Evolutionary conservation across 352 stramenopile species (phyloP).

Genomic region (Globisporangium spiculum): DNA sequence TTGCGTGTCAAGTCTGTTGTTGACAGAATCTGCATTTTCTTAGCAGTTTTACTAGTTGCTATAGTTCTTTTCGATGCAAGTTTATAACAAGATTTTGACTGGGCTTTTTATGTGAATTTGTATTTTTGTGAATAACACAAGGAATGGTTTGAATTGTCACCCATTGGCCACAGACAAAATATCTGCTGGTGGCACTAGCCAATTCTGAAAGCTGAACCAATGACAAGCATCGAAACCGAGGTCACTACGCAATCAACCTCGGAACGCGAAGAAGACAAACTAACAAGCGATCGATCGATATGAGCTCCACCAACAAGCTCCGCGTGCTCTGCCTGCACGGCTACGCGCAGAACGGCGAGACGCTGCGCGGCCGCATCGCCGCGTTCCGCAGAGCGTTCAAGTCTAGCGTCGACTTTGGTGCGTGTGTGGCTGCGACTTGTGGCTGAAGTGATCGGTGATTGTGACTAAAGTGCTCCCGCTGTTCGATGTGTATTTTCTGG

Average conservation of each 20-base stretch:
- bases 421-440: slow-evolving; percentile 5
- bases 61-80: no score
- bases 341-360: slow-evolving; percentile 75
- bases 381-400: slow-evolving; percentile 73
- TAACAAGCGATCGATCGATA: slow-evolving; percentile 22
- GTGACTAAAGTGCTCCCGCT: not conserved
- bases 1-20: no score
- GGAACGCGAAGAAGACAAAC: not conserved
- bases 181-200: slow-evolving; percentile 1
- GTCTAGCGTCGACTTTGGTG: slow-evolving; percentile 79
- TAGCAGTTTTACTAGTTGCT: no score
- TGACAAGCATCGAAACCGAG: slow-evolving; percentile 1
- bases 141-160: no score
- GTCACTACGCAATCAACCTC: slow-evolving; percentile 2
- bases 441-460: not conserved
- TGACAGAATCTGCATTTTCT: no score
- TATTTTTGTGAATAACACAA: no score
- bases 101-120: no score
- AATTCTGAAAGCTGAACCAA: not conserved
- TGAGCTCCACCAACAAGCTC: slow-evolving; percentile 41
- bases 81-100: no score
- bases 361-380: slow-evolving; percentile 69
- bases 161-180: no score
- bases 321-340: slow-evolving; percentile 85
- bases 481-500: slow-evolving; percentile 1